A percentile compares a stretch with the other conserved stretches of the same genome.
Evolutionary conservation across 169 alveolate genomes (phyloP).

Genomic region (Plasmodium billcollinsi): DNA sequence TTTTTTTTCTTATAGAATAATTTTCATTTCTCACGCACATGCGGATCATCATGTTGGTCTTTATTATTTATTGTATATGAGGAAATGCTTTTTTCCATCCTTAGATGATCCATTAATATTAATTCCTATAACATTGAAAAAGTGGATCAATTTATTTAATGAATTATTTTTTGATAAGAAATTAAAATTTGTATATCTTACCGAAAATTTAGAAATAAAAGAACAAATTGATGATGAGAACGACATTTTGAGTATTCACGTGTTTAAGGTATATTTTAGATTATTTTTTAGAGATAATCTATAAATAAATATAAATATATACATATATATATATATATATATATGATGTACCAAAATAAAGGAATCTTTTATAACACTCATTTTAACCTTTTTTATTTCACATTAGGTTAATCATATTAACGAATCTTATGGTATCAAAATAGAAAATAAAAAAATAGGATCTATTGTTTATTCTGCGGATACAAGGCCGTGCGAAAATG

Average conservation of each 20-base stretch:
- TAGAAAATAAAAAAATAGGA: constrained; percentile 69
- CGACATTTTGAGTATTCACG: constrained; percentile 19
- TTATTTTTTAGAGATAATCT: constrained; percentile 30
- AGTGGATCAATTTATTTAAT: constrained; percentile 43
- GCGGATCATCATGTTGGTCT: constrained; percentile 92
- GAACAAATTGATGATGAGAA: constrained; percentile 22
- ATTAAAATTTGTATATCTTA: constrained; percentile 17
- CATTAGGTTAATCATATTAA: constrained; percentile 86
- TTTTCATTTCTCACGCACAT: constrained; percentile 91
- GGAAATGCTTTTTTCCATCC: constrained; percentile 75
- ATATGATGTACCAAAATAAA: not conserved
- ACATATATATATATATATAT: constrained; percentile 10
- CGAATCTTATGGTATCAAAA: constrained; percentile 84
- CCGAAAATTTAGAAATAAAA: constrained; percentile 60
- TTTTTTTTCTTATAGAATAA: constrained; percentile 74
- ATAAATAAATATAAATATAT: not conserved
- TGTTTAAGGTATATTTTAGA: constrained; percentile 28
- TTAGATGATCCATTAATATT: constrained; percentile 59
- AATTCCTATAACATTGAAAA: constrained; percentile 77
- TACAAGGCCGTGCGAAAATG: constrained; percentile 91
- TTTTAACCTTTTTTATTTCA: constrained; percentile 18
- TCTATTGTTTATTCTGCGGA: constrained; percentile 93
- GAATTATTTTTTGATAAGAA: constrained; percentile 54
- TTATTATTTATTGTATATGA: constrained; percentile 80
- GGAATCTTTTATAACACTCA: constrained; percentile 69